Evolutionary conservation across 2,329 filamentous ascomycete genomes (phyloP).

Genomic region (Fusarium citri): DNA sequence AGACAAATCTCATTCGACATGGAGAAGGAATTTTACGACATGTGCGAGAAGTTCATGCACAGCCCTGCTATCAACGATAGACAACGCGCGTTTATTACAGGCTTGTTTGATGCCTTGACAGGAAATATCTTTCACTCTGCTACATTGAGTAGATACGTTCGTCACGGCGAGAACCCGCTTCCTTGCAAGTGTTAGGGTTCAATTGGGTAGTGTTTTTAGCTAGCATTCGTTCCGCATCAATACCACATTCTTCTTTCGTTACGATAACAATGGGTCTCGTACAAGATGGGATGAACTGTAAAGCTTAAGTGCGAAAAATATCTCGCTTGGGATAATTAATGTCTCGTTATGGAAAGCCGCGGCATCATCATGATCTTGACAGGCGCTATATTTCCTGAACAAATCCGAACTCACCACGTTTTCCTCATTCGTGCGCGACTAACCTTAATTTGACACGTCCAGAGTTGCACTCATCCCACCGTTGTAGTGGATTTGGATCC

Average conservation of each 20-base stretch:
- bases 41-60: constrained; percentile 11
- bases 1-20: constrained; percentile 12
- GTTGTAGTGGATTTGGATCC: not conserved
- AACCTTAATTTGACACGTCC: not conserved
- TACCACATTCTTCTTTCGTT: not conserved
- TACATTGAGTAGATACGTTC: constrained; percentile 21
- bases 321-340: not conserved
- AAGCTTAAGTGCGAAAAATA: not conserved
- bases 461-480: not conserved
- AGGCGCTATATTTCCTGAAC: not conserved
- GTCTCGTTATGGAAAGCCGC: not conserved
- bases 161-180: constrained; percentile 3
- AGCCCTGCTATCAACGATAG: not conserved
- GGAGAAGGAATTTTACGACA: constrained; percentile 22
- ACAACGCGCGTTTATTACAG: constrained; percentile 3
- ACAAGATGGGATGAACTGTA: not conserved
- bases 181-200: not conserved
- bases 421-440: not conserved
- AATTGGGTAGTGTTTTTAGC: not conserved
- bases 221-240: not conserved
- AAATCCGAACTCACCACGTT: not conserved
- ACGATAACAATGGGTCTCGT: not conserved
- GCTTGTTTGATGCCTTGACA: constrained; percentile 7
- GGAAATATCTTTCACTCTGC: constrained; percentile 26
- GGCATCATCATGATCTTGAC: not conserved